Evolutionary conservation across 164 flowering plant genomes (phyloP), one percentile per base, ranked within the genome.

Genomic region (Malania oleifera): DNA sequence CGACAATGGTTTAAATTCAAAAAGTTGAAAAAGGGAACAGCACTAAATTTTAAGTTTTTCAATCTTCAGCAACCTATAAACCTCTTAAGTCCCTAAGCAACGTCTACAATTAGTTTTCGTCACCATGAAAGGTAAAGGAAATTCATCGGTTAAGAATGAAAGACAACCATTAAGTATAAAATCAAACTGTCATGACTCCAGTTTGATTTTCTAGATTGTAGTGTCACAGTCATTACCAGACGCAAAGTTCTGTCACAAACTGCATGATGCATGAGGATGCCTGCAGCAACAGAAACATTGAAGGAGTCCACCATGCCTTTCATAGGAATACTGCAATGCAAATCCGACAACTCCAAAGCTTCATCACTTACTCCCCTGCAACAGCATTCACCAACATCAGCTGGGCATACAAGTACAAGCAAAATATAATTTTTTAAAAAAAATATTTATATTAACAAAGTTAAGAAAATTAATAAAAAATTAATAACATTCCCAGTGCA

Each of bases 291-390:
- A 47, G 98, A 93, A 59, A 89, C 98, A 73, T 93, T 93, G 70
- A 93, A 90, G 14, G 98, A 93, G 62, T 93, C 98, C 39, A 93
- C 98, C 98, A 93, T 89, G 73, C 98, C 98, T 57, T 74, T 82
- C 98, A 87, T 89, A 18, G 97, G 98, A 68, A 93, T 85, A 70
- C 84, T 78, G 67, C 96, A 93, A 26, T 80, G 87, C 59, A 87
- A 64, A 76, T 89, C 97, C 37, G 98, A 85, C 66, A 89, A 61
- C 59, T 78, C 69, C 64, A 87, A 56, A 52, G 98, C 97, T 56
- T 89, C 97, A 2, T 80, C 76, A 62, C 92, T 93, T 68, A 93
- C 86, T 6, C 97, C 98, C 73, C 98, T 93, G 77, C 66, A 64
- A 52, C 52, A 65, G 57, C 4, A 61, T 18, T 28, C 35, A 55